Percentiles rank a stretch among this genome's conserved stretches.
These are phyloP conservation scores for Neonectria coccinea DNA, from an alignment of 2,329 filamentous ascomycete genomes.

Conservation along the genomic window DNA sequence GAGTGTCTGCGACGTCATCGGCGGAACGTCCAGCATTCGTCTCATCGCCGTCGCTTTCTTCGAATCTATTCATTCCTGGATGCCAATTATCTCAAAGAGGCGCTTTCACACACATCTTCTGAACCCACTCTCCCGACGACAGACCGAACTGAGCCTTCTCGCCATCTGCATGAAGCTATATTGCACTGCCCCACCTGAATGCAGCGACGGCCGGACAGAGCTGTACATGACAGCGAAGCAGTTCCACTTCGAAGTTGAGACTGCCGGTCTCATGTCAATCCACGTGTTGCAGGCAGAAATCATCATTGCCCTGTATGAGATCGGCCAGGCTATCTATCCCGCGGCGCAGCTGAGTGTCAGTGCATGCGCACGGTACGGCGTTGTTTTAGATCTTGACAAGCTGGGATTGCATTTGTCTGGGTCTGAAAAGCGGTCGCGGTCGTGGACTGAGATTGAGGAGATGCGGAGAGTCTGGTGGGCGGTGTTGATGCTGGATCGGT, in stretches of 20 bases:
- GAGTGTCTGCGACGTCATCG: slow-evolving; percentile 5
- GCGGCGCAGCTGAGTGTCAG: no score
- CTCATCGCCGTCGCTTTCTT: slow-evolving; percentile 11
- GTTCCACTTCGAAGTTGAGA: slow-evolving; percentile 15
- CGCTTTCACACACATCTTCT: slow-evolving; percentile 12
- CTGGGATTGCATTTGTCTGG: no score
- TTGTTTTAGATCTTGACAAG: no score
- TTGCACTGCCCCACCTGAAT: not conserved
- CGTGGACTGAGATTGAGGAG: no score
- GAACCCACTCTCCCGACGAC: slow-evolving; percentile 16
- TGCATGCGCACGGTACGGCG: no score
- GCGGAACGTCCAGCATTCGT: slow-evolving; percentile 4
- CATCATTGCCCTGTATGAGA: not conserved
- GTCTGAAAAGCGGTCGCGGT: no score
- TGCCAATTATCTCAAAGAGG: slow-evolving; percentile 19
- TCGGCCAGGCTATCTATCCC: no score
- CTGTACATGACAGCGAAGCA: slow-evolving; percentile 19
- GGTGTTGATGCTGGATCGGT: no score
- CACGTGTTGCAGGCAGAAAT: slow-evolving; percentile 33
- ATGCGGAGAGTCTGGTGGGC: no score
- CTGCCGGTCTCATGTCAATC: slow-evolving; percentile 11
- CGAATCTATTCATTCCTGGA: slow-evolving; percentile 17
- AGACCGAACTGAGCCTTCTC: slow-evolving; percentile 11
- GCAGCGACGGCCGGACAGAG: not conserved
- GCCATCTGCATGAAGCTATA: slow-evolving; percentile 27